Evolutionary conservation across 2,329 filamentous ascomycete species (phyloP).

Genomic region (Stagonosporopsis chrysanthemi): DNA sequence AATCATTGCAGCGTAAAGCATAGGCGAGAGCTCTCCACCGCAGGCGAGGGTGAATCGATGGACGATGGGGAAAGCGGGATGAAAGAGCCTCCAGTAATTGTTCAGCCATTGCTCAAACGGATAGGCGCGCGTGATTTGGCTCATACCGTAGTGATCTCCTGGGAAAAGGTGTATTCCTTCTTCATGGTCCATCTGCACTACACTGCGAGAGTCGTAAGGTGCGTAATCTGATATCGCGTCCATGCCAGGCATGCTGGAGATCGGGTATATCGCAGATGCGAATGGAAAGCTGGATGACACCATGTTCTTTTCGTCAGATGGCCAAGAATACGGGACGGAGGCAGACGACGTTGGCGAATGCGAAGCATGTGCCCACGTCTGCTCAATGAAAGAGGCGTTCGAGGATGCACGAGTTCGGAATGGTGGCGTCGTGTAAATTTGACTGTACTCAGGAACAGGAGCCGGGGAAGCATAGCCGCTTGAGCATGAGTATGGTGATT

Average conservation of each 20-base stretch:
- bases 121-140: conserved; percentile 41
- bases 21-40: conserved; percentile 47
- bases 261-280: conserved; percentile 35
- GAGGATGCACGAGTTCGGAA: conserved; percentile 49
- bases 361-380: conserved; percentile 39
- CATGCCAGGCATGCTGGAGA: conserved; percentile 31
- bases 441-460: conserved; percentile 31
- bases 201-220: conserved; percentile 41
- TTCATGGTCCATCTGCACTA: conserved; percentile 48
- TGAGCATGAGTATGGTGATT: conserved; percentile 45
- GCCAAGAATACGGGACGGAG: conserved; percentile 45
- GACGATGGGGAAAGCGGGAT: conserved; percentile 55
- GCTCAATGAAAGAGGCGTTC: conserved; percentile 47
- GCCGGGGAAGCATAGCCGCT: conserved; percentile 46
- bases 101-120: conserved; percentile 52
- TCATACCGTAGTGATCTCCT: conserved; percentile 50
- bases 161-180: conserved; percentile 47
- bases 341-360: conserved; percentile 46
- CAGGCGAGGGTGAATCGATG: conserved; percentile 52
- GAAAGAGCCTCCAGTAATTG: conserved; percentile 56
- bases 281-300: conserved; percentile 35
- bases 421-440: conserved; percentile 40
- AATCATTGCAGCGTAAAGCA: conserved; percentile 56
- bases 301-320: conserved; percentile 39
- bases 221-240: conserved; percentile 36